Evolutionary conservation across 257 asterid species (phyloP), one percentile per base, ranked within the genome.

Genomic region (Solanum paucissectum): DNA sequence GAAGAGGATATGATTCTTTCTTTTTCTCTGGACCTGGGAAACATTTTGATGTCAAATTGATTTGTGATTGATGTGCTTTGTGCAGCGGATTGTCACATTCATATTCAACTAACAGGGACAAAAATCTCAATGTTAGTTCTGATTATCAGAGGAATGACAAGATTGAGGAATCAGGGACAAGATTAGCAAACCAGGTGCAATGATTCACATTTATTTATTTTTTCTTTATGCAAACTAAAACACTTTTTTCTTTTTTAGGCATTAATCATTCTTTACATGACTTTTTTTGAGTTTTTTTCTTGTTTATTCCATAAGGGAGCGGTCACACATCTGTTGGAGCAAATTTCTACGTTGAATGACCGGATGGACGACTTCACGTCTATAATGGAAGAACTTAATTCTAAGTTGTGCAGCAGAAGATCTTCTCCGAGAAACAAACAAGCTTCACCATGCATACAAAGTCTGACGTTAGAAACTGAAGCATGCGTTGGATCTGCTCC

Each of bases 51-150:
- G 49, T 86, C 73, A 49, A 87, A 34, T 33, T 89, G 34, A 83
- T 72, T 60, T 87, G 62, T 68, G 46, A 44, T 81, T 23, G 52
- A 36, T 64, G 74, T 68, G 29, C 55, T 85, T 89, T 71, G 46
- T 37, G 84, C 93, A 95, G 98, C 91, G 96, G 98, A 75, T 89
- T 97, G 92, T 96, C 99, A n/a, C 98, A 94, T 88, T 97, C 99
- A n/a, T 97, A 92, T 93, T 91, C 99, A 84, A 93, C 95, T 69
- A 92, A 91, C 49, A 88, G 94, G 90, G 99, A 96, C 87, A 93
- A 74, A 88, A 90, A 89, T 88, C 88, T 93, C 75, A 92, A 92
- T 89, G 81, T 87, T 66, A 75, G 82, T 14, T 46, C 88, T 27
- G 76, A 66, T 25, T 89, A 88, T 91, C 87, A 89, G 87, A 91